These are phyloP conservation scores for Trametes elegans DNA, from an alignment of 768 basidiomycete genomes.

Conservation along the genomic window DNA sequence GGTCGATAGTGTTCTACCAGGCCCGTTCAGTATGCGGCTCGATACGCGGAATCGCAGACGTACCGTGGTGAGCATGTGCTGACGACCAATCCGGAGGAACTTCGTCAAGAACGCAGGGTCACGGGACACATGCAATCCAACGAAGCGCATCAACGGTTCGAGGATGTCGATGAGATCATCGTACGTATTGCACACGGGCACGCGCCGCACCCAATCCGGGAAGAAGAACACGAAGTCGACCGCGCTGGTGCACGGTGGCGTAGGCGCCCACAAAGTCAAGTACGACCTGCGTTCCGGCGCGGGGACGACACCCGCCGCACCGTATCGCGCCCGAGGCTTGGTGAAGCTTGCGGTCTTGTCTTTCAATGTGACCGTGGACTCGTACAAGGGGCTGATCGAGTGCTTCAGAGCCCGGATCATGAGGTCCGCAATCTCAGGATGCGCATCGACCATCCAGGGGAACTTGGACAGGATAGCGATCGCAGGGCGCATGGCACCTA, in stretches of 20 bases:
- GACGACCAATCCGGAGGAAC: conserved; percentile 73
- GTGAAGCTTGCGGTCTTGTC: conserved; percentile 62
- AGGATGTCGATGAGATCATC: conserved; percentile 76
- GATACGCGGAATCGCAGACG: conserved; percentile 7
- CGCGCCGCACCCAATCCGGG: conserved; percentile 71
- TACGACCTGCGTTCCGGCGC: conserved; percentile 58
- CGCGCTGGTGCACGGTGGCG: conserved; percentile 71
- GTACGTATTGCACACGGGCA: conserved; percentile 61
- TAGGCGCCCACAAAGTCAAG: conserved; percentile 77
- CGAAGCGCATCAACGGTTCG: conserved; percentile 75
- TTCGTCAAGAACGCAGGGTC: conserved; percentile 77
- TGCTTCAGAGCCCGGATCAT: conserved; percentile 72
- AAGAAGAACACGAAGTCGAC: conserved; percentile 91
- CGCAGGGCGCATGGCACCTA: conserved; percentile 81
- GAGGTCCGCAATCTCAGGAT: conserved; percentile 83
- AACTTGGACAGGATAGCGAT: conserved; percentile 77
- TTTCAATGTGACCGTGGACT: conserved; percentile 46
- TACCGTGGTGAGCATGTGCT: conserved; percentile 58
- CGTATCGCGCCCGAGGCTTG: conserved; percentile 63
- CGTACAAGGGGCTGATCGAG: conserved; percentile 70
- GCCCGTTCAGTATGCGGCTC: conserved; percentile 7
- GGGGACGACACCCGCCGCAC: conserved; percentile 50
- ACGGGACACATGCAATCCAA: conserved; percentile 79
- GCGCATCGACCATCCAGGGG: conserved; percentile 81
- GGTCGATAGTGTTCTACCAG: conserved; percentile 47